Evolutionary conservation across 805 yeast genomes (phyloP).

Genomic region (Phaffomyces antillensis): DNA sequence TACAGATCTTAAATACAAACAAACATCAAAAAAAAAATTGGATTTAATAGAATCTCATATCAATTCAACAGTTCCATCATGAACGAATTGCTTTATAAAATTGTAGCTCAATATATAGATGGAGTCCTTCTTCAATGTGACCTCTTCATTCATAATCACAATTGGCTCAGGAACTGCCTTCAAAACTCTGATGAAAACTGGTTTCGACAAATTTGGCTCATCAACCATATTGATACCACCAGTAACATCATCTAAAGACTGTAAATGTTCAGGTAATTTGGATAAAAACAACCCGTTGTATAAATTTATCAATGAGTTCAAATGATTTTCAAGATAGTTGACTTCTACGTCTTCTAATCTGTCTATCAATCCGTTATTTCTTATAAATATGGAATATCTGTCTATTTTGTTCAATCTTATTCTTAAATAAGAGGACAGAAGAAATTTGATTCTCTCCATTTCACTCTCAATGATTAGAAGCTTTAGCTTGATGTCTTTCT

Average conservation of each 20-base stretch:
- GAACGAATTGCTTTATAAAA: conserved; percentile 35
- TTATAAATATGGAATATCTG: conserved; percentile 53
- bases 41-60: conserved; percentile 23
- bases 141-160: conserved; percentile 44
- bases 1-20: neutral
- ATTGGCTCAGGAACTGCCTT: conserved; percentile 32
- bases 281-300: conserved; percentile 62
- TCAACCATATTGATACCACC: conserved; percentile 71
- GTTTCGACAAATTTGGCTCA: conserved; percentile 65
- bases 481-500: conserved; percentile 65
- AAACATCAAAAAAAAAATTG: neutral
- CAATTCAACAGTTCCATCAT: conserved; percentile 35
- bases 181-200: conserved; percentile 67
- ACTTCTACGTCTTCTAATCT: conserved; percentile 55
- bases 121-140: conserved; percentile 54
- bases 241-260: conserved; percentile 67
- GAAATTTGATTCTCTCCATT: conserved; percentile 75
- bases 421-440: conserved; percentile 75
- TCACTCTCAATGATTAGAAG: conserved; percentile 87
- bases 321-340: conserved; percentile 62
- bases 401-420: conserved; percentile 67
- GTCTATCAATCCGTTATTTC: conserved; percentile 32
- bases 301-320: conserved; percentile 52
- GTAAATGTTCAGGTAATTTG: conserved; percentile 60
- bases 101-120: conserved; percentile 71